A percentile compares a stretch with the other conserved stretches of the same genome.
These are phyloP conservation scores for Oxytropis ochrocephala DNA, from an alignment of 306 rosid species.

Conservation along the genomic window DNA sequence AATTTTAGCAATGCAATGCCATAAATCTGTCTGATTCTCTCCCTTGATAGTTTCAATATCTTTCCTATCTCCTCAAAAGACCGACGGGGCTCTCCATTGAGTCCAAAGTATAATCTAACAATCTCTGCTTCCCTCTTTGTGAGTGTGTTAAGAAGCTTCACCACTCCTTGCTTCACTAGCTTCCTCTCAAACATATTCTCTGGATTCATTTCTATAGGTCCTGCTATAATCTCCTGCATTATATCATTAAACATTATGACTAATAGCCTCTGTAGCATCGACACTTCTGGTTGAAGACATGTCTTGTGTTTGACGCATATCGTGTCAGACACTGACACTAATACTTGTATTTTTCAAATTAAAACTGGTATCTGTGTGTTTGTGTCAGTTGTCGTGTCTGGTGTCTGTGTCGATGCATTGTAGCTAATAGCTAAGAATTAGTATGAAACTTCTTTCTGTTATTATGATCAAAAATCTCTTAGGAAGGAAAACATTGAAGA, in stretches of 20 bases:
- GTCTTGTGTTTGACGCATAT: too few species aligned
- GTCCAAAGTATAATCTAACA: constrained; percentile 54
- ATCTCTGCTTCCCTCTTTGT: constrained; percentile 54
- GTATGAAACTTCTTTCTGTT: too few species aligned
- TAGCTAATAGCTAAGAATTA: background rate
- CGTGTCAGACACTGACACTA: too few species aligned
- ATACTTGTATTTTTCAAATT: too few species aligned
- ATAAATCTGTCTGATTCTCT: constrained; percentile 56
- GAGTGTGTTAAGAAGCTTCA: constrained; percentile 45
- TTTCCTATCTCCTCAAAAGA: constrained; percentile 69
- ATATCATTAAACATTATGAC: background rate
- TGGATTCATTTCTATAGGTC: constrained; percentile 55
- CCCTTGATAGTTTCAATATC: constrained; percentile 56
- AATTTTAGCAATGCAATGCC: constrained; percentile 51
- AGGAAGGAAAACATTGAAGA: too few species aligned
- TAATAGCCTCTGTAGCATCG: background rate
- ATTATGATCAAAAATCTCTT: too few species aligned
- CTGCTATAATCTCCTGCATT: constrained; percentile 63
- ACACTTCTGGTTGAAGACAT: too few species aligned
- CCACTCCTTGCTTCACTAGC: constrained; percentile 43
- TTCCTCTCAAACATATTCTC: constrained; percentile 49
- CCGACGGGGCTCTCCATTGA: constrained; percentile 47
- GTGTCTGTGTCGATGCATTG: too few species aligned
- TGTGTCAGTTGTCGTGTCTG: too few species aligned
- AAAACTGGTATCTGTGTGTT: too few species aligned